Base-by-base conservation (phyloP, 164 flowering plant genomes). In the Platanus orientalis region DNA sequence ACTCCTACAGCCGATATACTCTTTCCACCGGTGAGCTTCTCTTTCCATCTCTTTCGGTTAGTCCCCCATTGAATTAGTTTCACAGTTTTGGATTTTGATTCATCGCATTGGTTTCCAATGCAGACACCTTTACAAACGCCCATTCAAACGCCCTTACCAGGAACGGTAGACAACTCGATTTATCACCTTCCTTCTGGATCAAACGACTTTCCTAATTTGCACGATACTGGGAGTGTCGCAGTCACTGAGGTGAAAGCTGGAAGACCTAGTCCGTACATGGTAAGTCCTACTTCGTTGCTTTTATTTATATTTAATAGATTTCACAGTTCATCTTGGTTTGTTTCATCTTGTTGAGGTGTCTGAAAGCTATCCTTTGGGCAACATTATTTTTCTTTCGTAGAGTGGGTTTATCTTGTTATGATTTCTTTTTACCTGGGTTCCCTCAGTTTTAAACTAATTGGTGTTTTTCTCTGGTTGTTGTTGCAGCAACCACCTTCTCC, bases 1-100 rank as follows among this genome's bases (percentile, higher is more conserved):
- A 94, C 99, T 56, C 99, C 99, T 14, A 94, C 99, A 0, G 96
- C 96, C 20, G 99, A 94, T 26, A 79, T 94, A 61, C 87, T 94
- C 60, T 94, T 94, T 66, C 97, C 99, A 47, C 97, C 97, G 16
- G 99, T 95, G 68, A 81, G 84, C 62, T 54, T 36, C 25, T 21
- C 10, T 1, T 10, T 45, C 36, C 4, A 1, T 19, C 49, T 64
- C 7, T 2, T n/a, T 45, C 12, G 30, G 10, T 36, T 36, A 10
- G 36, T 16, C 4, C 6, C 6, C 39, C 42, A 17, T 25, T 14
- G 16, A 1, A 28, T 14, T 12, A 11, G 17, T 21, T 61, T 25
- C 1, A 13, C 6, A 36, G 12, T 0, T 17, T 20, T n/a, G n/a
- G n/a, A n/a, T 26, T 44, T 39, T 32, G n/a, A 20, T 25, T 27